phyloP scores from a whole-genome alignment of 2,329 filamentous ascomycete genomes.

The Monosporascus sp. region DNA sequence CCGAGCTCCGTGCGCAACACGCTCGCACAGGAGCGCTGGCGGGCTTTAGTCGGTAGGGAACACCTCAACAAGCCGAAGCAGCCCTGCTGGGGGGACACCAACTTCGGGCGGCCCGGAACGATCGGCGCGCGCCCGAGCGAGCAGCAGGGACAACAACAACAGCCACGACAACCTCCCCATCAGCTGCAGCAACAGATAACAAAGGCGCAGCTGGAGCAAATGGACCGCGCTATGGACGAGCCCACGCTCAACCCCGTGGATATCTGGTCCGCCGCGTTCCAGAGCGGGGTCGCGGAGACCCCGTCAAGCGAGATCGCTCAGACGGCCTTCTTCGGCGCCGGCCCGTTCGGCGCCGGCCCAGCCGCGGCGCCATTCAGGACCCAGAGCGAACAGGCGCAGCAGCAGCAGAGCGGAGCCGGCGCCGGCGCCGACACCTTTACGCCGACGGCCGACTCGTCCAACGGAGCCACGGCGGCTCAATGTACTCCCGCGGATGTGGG shows the following conservation, averaged over 20 bases:
- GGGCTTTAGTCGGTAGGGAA: constrained; percentile 38
- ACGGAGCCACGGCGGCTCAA: constrained; percentile 9
- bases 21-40: constrained; percentile 49
- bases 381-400: neutral
- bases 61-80: constrained; percentile 12
- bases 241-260: constrained; percentile 31
- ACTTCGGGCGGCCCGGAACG: constrained; percentile 13
- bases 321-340: constrained; percentile 8
- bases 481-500: neutral
- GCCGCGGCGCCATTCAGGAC: constrained; percentile 2
- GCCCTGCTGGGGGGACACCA: constrained; percentile 4
- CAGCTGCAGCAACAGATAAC: neutral
- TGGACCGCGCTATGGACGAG: constrained; percentile 34
- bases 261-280: constrained; percentile 24
- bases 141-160: neutral
- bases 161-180: neutral
- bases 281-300: constrained; percentile 2
- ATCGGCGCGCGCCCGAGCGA: neutral
- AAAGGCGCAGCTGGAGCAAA: constrained; percentile 20
- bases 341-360: constrained; percentile 3
- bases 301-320: constrained; percentile 3
- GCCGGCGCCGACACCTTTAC: constrained; percentile 8
- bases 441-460: constrained; percentile 3
- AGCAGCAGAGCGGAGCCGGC: constrained; percentile 7
- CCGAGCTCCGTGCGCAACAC: constrained; percentile 41